These are phyloP conservation scores for Ochromonas danica DNA, from an alignment of 108 stramenopile genomes.

Conservation along the genomic window DNA sequence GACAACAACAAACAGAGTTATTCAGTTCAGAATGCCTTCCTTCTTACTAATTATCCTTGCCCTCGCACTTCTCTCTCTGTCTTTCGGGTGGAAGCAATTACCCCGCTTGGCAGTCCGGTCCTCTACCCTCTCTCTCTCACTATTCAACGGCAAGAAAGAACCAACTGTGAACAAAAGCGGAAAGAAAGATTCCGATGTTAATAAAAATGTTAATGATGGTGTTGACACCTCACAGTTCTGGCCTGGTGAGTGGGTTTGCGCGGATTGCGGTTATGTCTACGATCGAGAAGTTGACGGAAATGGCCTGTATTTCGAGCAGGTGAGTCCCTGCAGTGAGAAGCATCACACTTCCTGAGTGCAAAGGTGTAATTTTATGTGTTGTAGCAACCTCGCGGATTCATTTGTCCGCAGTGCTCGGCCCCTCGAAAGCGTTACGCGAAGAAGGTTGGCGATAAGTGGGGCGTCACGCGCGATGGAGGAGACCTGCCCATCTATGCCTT, in stretches of 20 bases:
- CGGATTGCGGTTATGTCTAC: conserved; percentile 96
- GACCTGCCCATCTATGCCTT: conserved; percentile 90
- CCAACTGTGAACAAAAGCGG: too few relatives aligned
- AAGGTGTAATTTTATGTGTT: conserved; percentile 22
- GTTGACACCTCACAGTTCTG: conserved; percentile 75
- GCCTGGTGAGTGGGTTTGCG: conserved; percentile 97
- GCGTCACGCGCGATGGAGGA: conserved; percentile 90
- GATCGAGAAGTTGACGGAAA: conserved; percentile 74
- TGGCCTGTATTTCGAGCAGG: conserved; percentile 69
- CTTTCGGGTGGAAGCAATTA: too few relatives aligned
- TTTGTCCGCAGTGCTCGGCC: conserved; percentile 94
- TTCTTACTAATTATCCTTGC: too few relatives aligned
- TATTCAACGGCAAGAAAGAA: too few relatives aligned
- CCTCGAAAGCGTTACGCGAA: conserved; percentile 94
- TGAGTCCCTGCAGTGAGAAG: conserved; percentile 21
- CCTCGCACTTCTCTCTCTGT: too few relatives aligned
- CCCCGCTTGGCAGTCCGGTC: too few relatives aligned
- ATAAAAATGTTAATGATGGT: too few relatives aligned
- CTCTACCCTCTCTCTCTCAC: too few relatives aligned
- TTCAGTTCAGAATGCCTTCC: too few relatives aligned
- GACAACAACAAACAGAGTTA: too few relatives aligned
- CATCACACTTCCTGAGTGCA: background rate
- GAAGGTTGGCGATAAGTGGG: conserved; percentile 90
- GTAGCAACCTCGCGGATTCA: conserved; percentile 84
- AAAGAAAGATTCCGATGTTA: too few relatives aligned